phyloP scores from a whole-genome alignment of 805 yeast species.

The Ogataea paradorogensis region DNA sequence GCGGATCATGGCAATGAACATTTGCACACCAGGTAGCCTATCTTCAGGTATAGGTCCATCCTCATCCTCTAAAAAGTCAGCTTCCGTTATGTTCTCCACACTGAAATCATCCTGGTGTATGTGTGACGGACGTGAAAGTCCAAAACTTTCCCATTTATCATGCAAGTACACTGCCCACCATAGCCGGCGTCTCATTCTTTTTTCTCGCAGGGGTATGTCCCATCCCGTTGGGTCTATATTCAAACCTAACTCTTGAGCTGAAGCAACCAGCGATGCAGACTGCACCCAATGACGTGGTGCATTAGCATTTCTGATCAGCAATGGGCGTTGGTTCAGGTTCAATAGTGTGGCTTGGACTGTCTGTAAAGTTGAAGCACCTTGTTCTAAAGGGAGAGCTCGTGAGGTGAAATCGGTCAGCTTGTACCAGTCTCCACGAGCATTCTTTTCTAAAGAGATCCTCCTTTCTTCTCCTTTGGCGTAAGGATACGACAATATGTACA shows the following conservation, averaged over 20 bases:
- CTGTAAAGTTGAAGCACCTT: conserved; percentile 16
- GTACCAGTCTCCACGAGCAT: conserved; percentile 16
- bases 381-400: conserved; percentile 9
- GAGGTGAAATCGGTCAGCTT: conserved; percentile 24
- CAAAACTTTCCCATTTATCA: conserved; percentile 39
- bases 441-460: conserved; percentile 10
- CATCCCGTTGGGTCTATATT: conserved; percentile 46
- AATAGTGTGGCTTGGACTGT: conserved; percentile 34
- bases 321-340: conserved; percentile 26
- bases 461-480: conserved; percentile 56
- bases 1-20: no score
- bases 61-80: no score
- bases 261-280: conserved; percentile 26
- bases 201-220: conserved; percentile 46
- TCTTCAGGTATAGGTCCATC: no score
- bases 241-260: conserved; percentile 46
- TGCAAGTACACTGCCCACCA: conserved; percentile 51
- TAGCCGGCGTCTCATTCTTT: conserved; percentile 42
- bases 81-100: no score
- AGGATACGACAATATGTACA: conserved; percentile 72
- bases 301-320: conserved; percentile 32
- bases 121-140: no score
- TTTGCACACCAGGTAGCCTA: no score
- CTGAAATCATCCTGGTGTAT: no score
- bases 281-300: conserved; percentile 37